Evolutionary conservation across 2,329 filamentous ascomycete genomes (phyloP).

Genomic region (Sclerotinia trifoliorum): DNA sequence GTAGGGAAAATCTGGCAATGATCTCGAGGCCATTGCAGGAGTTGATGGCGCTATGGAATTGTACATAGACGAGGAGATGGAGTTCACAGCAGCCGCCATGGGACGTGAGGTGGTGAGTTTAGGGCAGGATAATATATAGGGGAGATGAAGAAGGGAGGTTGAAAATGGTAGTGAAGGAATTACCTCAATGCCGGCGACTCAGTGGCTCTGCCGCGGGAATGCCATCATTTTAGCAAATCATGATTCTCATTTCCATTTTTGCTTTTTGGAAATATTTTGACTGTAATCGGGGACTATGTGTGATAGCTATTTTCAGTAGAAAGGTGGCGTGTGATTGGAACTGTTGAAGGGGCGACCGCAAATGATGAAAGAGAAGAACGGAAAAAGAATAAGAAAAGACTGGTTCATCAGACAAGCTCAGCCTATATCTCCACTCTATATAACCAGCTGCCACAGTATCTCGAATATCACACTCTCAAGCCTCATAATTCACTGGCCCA

Average conservation of each 20-base stretch:
- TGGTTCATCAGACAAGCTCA: no score
- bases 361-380: neutral
- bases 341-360: neutral
- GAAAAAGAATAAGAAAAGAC: neutral
- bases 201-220: neutral
- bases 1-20: constrained; percentile 66
- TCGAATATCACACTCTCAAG: neutral
- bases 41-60: constrained; percentile 58
- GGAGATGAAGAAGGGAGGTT: no score
- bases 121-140: neutral
- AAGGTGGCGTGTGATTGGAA: neutral
- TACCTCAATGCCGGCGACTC: constrained; percentile 4
- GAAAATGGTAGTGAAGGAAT: neutral
- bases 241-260: neutral
- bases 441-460: neutral
- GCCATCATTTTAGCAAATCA: constrained; percentile 2
- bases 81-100: constrained; percentile 73
- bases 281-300: neutral
- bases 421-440: neutral
- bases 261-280: neutral
- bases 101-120: constrained; percentile 41
- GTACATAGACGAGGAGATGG: constrained; percentile 67
- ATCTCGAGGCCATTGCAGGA: constrained; percentile 62
- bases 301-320: neutral
- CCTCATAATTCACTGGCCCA: neutral